phyloP scores from a whole-genome alignment of 208 protist species.

The Trypanosoma caninum region DNA sequence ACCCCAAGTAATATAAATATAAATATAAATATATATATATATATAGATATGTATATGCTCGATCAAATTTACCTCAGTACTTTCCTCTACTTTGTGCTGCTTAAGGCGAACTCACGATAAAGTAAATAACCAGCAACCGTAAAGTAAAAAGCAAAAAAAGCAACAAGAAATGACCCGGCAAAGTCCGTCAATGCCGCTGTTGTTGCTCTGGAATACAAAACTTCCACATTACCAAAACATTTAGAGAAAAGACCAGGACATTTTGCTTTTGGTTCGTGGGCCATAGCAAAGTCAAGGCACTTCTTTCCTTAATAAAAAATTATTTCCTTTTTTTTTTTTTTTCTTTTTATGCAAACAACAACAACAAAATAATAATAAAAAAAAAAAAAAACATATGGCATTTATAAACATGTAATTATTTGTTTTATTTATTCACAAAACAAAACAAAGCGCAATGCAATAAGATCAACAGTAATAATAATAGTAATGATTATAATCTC shows the following conservation, averaged over 20 bases:
- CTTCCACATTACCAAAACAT: constrained; percentile 51
- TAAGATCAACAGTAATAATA: too few species aligned
- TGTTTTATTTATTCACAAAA: too few species aligned
- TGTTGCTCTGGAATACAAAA: constrained; percentile 56
- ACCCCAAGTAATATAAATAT: background rate
- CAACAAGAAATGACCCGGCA: constrained; percentile 61
- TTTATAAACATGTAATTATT: constrained; percentile 13
- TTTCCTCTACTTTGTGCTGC: background rate
- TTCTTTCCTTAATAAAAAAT: background rate
- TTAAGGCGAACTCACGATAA: constrained; percentile 62
- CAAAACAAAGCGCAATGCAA: too few species aligned
- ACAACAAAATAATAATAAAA: constrained; percentile 16
- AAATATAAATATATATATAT: constrained; percentile 9
- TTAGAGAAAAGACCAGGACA: constrained; percentile 24
- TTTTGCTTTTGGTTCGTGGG: background rate
- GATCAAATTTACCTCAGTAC: too few species aligned
- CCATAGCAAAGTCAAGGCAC: background rate
- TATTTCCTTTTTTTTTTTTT: too few species aligned
- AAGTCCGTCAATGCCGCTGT: constrained; percentile 67
- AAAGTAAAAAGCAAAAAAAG: constrained; percentile 77
- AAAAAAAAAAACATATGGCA: constrained; percentile 16
- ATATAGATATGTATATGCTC: too few species aligned
- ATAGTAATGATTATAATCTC: too few species aligned
- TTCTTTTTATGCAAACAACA: too few species aligned
- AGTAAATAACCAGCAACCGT: constrained; percentile 66